Evolutionary conservation across 2,329 filamentous ascomycete genomes (phyloP).

Genomic region (Fusarium sp.): DNA sequence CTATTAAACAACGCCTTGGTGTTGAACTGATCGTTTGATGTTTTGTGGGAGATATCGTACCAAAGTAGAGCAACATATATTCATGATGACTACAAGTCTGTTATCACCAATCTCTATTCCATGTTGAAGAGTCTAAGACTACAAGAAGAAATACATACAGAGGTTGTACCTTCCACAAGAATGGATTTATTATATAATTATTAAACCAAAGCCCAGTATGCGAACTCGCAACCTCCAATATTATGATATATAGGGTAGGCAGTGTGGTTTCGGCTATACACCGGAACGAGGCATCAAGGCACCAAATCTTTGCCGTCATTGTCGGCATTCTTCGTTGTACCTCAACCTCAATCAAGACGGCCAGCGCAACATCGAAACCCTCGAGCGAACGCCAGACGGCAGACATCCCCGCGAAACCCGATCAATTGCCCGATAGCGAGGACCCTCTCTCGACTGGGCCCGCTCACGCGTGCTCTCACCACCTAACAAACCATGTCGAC

Average conservation of each 20-base stretch:
- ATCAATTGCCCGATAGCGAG: conserved; percentile 39
- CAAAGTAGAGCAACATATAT: too few relatives aligned
- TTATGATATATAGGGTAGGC: conserved; percentile 2
- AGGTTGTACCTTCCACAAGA: too few relatives aligned
- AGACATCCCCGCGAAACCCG: conserved; percentile 25
- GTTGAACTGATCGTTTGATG: too few relatives aligned
- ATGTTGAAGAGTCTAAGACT: too few relatives aligned
- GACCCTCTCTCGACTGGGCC: conserved; percentile 32
- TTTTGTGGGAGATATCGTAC: too few relatives aligned
- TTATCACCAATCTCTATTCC: too few relatives aligned
- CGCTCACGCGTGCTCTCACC: conserved; percentile 22
- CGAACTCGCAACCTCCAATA: too few relatives aligned
- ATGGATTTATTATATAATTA: too few relatives aligned
- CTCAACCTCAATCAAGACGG: conserved; percentile 28
- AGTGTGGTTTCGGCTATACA: conserved; percentile 25
- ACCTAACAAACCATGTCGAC: conserved; percentile 47
- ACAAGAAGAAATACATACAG: too few relatives aligned
- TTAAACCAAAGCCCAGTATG: too few relatives aligned
- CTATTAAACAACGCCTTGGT: too few relatives aligned
- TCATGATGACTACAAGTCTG: too few relatives aligned
- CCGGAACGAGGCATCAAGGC: conserved; percentile 43
- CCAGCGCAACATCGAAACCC: conserved; percentile 22
- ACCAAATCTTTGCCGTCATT: conserved; percentile 35
- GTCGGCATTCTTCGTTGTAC: conserved; percentile 35
- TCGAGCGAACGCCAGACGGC: conserved; percentile 32